A percentile compares a stretch with the other conserved stretches of the same genome.
These are phyloP conservation scores for Botrytis pseudocinerea DNA, from an alignment of 2,329 filamentous ascomycete species.

Conservation along the genomic window DNA sequence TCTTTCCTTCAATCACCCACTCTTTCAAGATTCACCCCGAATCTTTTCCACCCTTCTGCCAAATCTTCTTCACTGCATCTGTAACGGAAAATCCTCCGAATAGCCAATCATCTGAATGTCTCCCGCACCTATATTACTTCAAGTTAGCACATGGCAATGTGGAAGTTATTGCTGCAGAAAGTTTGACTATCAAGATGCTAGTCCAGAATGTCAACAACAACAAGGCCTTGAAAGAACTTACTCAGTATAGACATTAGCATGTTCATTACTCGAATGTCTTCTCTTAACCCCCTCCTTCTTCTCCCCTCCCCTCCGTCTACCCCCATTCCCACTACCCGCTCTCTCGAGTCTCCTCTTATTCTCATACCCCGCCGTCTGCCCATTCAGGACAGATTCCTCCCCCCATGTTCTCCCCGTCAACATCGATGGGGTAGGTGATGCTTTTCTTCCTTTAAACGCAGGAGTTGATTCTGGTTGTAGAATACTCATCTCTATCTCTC, in stretches of 20 bases:
- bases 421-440: constrained; percentile 16
- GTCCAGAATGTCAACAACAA: not conserved
- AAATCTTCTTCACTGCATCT: constrained; percentile 24
- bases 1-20: not conserved
- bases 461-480: constrained; percentile 4
- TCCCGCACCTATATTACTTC: constrained; percentile 17
- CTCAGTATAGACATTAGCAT: constrained; percentile 27
- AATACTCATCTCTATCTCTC: not conserved
- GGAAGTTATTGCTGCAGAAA: not conserved
- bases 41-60: constrained; percentile 23
- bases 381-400: not conserved
- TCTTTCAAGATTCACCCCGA: constrained; percentile 5
- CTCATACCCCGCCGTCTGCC: not conserved
- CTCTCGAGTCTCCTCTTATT: not conserved
- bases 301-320: constrained; percentile 4
- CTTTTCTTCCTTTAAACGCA: not conserved
- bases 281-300: constrained; percentile 16
- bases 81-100: constrained; percentile 25
- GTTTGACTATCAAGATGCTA: not conserved
- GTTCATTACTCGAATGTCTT: constrained; percentile 17
- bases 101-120: constrained; percentile 28
- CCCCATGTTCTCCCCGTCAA: constrained; percentile 7
- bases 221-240: not conserved
- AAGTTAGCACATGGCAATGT: not conserved
- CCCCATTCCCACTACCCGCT: not conserved